Conservation (phyloP, 164 flowering plant genomes). For the Stephania cephalantha region DNA sequence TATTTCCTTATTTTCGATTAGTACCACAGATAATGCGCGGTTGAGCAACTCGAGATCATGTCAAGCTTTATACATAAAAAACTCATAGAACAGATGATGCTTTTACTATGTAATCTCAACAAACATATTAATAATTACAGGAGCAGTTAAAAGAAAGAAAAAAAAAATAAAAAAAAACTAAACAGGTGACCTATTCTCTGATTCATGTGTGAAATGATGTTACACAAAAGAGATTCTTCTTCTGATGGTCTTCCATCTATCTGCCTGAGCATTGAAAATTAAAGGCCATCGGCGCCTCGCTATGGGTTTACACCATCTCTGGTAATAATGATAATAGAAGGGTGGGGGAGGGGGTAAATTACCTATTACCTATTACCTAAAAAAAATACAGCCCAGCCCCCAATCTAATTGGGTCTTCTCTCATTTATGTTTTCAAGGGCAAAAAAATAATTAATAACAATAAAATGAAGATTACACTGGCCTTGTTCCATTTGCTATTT, state of each 20-base stretch:
- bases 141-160: background rate
- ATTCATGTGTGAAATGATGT: slow-evolving; percentile 1
- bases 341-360: background rate
- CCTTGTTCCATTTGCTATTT: slow-evolving; percentile 46
- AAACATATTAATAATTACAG: background rate
- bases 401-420: slow-evolving; percentile 5
- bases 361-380: background rate
- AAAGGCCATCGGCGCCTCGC: background rate
- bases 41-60: too few species aligned
- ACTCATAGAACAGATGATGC: background rate
- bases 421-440: slow-evolving; percentile 1
- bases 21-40: too few species aligned
- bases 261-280: slow-evolving; percentile 4
- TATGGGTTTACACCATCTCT: slow-evolving; percentile 2
- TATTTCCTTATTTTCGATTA: too few species aligned
- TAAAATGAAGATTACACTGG: slow-evolving; percentile 12
- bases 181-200: background rate
- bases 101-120: background rate
- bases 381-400: slow-evolving; percentile 13
- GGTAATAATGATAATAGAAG: background rate
- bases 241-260: background rate
- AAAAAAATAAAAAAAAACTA: background rate
- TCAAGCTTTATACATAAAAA: background rate
- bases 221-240: background rate
- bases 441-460: slow-evolving; percentile 1